Evolutionary conservation across 1,284 basidiomycete genomes (phyloP).

Genomic region (Cryptococcus hybrid): DNA sequence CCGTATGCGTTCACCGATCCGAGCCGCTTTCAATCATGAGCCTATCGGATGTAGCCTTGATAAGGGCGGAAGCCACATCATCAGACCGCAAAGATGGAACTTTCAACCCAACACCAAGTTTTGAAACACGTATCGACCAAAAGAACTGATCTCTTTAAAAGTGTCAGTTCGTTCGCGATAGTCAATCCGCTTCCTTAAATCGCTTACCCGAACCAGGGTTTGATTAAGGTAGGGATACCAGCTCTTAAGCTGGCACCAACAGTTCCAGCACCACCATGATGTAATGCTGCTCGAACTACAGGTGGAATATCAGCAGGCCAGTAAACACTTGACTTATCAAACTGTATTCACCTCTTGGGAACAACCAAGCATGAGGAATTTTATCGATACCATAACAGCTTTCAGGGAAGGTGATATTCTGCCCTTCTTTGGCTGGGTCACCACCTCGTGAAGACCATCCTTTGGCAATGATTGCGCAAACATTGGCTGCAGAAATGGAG

Average conservation of each 20-base stretch:
- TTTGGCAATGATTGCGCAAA: conserved; percentile 70
- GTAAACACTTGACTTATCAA: not conserved
- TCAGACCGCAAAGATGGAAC: conserved; percentile 56
- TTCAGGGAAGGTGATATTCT: conserved; percentile 52
- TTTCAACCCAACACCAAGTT: conserved; percentile 58
- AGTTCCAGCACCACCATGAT: conserved; percentile 72
- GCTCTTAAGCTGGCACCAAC: conserved; percentile 66
- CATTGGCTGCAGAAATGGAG: conserved; percentile 51
- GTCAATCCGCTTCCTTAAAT: not conserved
- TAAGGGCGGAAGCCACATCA: conserved; percentile 59
- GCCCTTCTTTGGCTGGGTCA: conserved; percentile 42
- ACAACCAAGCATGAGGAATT: conserved; percentile 78
- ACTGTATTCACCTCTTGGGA: conserved; percentile 60
- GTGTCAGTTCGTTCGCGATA: not conserved
- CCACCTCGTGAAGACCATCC: conserved; percentile 66
- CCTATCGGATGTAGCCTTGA: conserved; percentile 57
- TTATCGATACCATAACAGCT: conserved; percentile 57
- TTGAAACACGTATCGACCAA: conserved; percentile 66
- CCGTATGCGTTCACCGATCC: conserved; percentile 63
- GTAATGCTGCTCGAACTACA: conserved; percentile 54
- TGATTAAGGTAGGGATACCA: conserved; percentile 72
- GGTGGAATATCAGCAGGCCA: not conserved
- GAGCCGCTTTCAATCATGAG: conserved; percentile 64
- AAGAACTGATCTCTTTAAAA: conserved; percentile 59
- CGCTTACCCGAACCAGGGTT: conserved; percentile 61